These are phyloP conservation scores for Strobilomyces echinocephalus DNA, from an alignment of 768 basidiomycete species.

Conservation along the genomic window DNA sequence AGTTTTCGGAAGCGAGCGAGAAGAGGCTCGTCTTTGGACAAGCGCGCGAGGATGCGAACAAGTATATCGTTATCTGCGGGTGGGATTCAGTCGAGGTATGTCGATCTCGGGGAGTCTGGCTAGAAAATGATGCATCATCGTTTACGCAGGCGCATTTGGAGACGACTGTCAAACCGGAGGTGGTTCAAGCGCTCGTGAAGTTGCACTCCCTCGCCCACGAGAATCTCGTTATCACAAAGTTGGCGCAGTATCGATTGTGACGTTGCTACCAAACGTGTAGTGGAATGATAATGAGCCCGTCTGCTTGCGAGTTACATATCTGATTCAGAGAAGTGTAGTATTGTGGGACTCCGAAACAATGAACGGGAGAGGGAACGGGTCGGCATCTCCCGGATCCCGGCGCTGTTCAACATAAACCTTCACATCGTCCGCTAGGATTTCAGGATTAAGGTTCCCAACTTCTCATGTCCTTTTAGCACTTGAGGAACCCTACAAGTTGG, in stretches of 20 bases:
- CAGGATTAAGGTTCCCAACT: too few species aligned
- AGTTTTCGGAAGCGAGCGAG: slow-evolving; percentile 8
- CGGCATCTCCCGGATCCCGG: too few species aligned
- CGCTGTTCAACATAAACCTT: too few species aligned
- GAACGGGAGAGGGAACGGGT: too few species aligned
- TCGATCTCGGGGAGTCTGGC: background rate
- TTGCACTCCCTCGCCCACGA: background rate
- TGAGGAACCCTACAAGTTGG: too few species aligned
- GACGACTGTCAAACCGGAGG: background rate
- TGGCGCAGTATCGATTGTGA: background rate
- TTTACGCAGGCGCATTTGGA: background rate
- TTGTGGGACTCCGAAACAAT: too few species aligned
- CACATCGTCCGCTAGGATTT: too few species aligned
- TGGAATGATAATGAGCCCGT: too few species aligned
- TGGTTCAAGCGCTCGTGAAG: background rate
- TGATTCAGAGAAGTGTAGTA: too few species aligned
- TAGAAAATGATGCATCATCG: background rate
- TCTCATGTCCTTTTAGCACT: too few species aligned
- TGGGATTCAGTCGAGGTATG: slow-evolving; percentile 26
- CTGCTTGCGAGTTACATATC: too few species aligned
- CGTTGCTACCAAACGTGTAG: background rate
- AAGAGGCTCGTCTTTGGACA: slow-evolving; percentile 19
- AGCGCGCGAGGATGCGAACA: slow-evolving; percentile 19
- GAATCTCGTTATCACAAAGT: background rate
- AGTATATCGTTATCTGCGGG: slow-evolving; percentile 8